Evolutionary conservation across 441 rosid genomes (phyloP).

Genomic region (Populus hybrid): DNA sequence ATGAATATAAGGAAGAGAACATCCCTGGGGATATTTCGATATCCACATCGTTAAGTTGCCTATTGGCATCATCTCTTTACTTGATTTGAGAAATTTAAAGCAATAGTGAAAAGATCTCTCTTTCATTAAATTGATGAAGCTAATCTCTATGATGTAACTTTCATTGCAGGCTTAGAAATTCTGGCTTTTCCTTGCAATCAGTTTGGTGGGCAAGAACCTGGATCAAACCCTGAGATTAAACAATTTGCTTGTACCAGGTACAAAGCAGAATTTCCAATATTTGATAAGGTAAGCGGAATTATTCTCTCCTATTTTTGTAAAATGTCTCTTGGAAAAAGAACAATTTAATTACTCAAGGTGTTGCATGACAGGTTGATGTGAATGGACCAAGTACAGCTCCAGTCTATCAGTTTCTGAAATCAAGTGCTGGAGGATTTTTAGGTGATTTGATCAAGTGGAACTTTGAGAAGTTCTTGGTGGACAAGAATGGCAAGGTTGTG

Average conservation of each 20-base stretch:
- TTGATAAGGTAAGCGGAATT: slow-evolving; percentile 50
- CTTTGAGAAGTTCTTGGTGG: slow-evolving; percentile 79
- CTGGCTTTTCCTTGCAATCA: slow-evolving; percentile 98
- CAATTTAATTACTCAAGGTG: background rate
- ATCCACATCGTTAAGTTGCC: background rate
- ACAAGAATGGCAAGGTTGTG: slow-evolving; percentile 76
- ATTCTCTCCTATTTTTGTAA: background rate
- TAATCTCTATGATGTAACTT: background rate
- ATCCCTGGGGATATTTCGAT: background rate
- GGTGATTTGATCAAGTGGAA: slow-evolving; percentile 92
- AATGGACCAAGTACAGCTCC: slow-evolving; percentile 81
- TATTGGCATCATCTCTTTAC: background rate
- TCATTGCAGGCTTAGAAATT: slow-evolving; percentile 68
- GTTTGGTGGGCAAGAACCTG: slow-evolving; percentile 87
- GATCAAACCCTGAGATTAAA: slow-evolving; percentile 70
- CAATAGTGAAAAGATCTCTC: background rate
- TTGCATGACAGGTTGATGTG: slow-evolving; percentile 58
- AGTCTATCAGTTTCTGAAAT: slow-evolving; percentile 79
- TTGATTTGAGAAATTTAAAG: background rate
- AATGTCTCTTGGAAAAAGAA: background rate
- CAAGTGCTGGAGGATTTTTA: slow-evolving; percentile 71
- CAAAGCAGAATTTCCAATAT: slow-evolving; percentile 91
- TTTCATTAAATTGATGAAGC: background rate
- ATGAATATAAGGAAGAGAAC: background rate
- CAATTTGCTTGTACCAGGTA: slow-evolving; percentile 63